Evolutionary conservation across 768 basidiomycete genomes (phyloP), one percentile per base, ranked within the genome.

Genomic region (Termitomyces sp.): DNA sequence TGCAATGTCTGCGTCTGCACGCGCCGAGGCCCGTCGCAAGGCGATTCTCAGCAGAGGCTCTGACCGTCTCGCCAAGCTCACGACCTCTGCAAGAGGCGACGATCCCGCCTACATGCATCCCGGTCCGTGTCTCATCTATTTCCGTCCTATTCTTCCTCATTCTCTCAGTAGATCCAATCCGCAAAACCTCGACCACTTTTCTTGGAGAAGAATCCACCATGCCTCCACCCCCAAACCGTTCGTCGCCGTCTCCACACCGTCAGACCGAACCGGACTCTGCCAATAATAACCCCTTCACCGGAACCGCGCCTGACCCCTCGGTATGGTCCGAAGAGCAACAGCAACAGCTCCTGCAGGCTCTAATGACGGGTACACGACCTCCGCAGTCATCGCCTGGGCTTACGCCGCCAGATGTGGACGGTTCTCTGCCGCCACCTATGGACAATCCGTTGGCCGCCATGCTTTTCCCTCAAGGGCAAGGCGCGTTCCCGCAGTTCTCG

Each of bases 51-150:
- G 79, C 64, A 80, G 90, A 57, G 86, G 89, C 15, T 78, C 78
- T 33, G 90, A 92, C 78, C 84, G 91, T 57, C 84, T 94, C 46
- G 87, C 89, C 35, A 92, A 87, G 68, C 81, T 94, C 48, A 91
- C 92, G 4, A 88, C 87, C 3, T 88, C 87, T 3, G 81, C 82
- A 13, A 83, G 89, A 39, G 83, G 91, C 22, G 89, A 90, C 54
- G 89, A 91, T 9, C 76, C 84, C 4, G 78, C 78, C 12, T 87
- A 82, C 67, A 70, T 81, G 56, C 81, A 80, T 66, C 76, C 83
- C 58, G 82, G 87, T 85, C 40, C 54, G 54, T 55, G 54, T 55
- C 55, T 55, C 40, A 33, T 44, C 28, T 44, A 55, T n/a, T 55
- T 55, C 40, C 40, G 13, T 55, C 40, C 18, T 1, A 3, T 28